Percentiles rank a stretch among this genome's conserved stretches.
Conservation (phyloP, 2,329 filamentous ascomycete species). For the Monosporascus cannonballus region DNA sequence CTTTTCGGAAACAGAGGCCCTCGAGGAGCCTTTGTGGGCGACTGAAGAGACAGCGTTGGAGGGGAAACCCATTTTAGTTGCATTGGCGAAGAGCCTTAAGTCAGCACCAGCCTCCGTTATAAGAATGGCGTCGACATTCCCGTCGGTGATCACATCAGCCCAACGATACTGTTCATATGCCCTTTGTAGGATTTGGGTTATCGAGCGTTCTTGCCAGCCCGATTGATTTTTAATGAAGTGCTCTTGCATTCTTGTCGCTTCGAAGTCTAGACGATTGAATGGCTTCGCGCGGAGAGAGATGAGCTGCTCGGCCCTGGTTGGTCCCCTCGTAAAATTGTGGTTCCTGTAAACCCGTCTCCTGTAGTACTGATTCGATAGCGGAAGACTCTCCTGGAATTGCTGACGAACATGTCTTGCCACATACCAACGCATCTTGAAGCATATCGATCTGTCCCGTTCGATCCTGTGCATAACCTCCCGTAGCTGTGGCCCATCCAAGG, state of each 20-base stretch:
- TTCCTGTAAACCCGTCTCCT: not conserved
- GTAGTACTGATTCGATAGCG: not conserved
- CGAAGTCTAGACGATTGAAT: slow-evolving; percentile 4
- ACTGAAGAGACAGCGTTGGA: not conserved
- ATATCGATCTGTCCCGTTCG: not conserved
- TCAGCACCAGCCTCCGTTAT: not conserved
- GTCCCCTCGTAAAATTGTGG: not conserved
- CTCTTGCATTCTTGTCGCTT: not conserved
- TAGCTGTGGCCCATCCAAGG: not conserved
- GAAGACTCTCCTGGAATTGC: not conserved
- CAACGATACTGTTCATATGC: not conserved
- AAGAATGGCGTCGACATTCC: not conserved
- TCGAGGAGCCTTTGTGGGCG: not conserved
- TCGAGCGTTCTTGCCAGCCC: not conserved
- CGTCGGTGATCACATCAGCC: not conserved
- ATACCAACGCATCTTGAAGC: not conserved
- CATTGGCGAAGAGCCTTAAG: not conserved
- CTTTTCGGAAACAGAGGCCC: not conserved
- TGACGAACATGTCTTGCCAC: not conserved
- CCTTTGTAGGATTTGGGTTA: not conserved
- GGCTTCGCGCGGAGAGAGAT: not conserved
- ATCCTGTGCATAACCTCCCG: not conserved
- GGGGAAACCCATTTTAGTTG: not conserved
- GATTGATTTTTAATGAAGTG: not conserved
- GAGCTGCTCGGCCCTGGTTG: not conserved